These are phyloP conservation scores for Aspergillus diversus DNA, from an alignment of 495 filamentous ascomycete species.

Conservation along the genomic window DNA sequence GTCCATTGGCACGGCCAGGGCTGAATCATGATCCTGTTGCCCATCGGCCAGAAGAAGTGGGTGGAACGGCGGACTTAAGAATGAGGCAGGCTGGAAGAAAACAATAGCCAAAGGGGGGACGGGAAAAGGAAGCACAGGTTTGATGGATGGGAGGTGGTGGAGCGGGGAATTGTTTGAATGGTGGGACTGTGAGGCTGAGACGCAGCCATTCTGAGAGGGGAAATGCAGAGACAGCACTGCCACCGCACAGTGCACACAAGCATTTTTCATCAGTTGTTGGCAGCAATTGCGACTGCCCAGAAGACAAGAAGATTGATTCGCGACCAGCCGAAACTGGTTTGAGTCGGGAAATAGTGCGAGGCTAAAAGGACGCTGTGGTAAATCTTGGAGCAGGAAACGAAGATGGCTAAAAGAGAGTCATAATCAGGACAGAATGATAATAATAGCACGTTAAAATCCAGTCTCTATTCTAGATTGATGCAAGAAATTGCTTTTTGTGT, in stretches of 20 bases:
- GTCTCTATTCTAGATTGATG: constrained; percentile 7
- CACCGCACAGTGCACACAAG: background rate
- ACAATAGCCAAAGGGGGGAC: background rate
- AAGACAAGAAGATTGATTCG: too few species aligned
- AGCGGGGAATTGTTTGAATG: background rate
- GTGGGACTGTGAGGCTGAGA: background rate
- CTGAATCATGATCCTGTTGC: constrained; percentile 3
- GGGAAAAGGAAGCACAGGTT: background rate
- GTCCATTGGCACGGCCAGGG: constrained; percentile 30
- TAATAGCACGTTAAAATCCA: background rate
- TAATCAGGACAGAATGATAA: background rate
- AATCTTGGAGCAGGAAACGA: background rate
- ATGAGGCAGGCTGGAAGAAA: background rate
- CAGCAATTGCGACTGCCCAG: background rate
- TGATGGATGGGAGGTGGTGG: background rate
- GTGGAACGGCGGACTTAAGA: constrained; percentile 2
- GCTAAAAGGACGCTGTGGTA: background rate
- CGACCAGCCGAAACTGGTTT: background rate
- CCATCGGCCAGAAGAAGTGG: background rate
- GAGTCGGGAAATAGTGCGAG: background rate
- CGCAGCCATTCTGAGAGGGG: constrained; percentile 8
- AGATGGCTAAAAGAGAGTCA: background rate
- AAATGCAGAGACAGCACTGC: constrained; percentile 6
- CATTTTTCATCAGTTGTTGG: background rate
- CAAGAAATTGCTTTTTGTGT: constrained; percentile 13